Percentiles rank a stretch among this genome's conserved stretches.
Evolutionary conservation across 1,139 yeast genomes (phyloP).

Genomic region (Hansenula anomala): DNA sequence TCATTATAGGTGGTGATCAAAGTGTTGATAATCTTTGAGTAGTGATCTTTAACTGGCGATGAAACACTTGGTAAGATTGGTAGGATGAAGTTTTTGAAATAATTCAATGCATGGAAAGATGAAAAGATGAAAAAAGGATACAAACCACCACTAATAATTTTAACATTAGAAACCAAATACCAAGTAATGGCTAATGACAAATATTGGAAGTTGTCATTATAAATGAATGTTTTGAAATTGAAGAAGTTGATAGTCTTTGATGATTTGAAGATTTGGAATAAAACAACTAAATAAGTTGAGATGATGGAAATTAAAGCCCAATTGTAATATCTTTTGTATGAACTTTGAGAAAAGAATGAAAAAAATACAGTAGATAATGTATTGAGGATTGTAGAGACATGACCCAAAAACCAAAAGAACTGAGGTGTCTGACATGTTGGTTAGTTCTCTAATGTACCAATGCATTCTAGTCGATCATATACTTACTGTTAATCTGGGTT

Average conservation of each 20-base stretch:
- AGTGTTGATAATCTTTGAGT: constrained; percentile 40
- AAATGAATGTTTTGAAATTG: constrained; percentile 26
- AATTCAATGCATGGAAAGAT: constrained; percentile 66
- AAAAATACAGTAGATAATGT: constrained; percentile 51
- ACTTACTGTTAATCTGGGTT: constrained; percentile 11
- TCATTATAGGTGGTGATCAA: constrained; percentile 66
- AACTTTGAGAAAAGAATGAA: constrained; percentile 26
- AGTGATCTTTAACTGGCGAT: constrained; percentile 26
- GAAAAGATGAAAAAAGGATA: constrained; percentile 66
- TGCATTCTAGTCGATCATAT: no score
- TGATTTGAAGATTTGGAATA: constrained; percentile 34
- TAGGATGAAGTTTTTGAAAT: constrained; percentile 59
- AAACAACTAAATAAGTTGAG: constrained; percentile 71
- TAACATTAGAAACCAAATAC: constrained; percentile 44
- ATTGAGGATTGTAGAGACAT: constrained; percentile 57
- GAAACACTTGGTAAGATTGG: constrained; percentile 49
- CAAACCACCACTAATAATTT: constrained; percentile 41
- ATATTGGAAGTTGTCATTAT: constrained; percentile 64
- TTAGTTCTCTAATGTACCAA: no score
- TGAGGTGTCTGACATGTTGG: constrained; percentile 32
- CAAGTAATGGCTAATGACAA: constrained; percentile 52
- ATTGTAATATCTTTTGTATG: constrained; percentile 31
- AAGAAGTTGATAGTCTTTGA: constrained; percentile 25
- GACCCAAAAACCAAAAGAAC: constrained; percentile 50
- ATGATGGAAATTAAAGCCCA: constrained; percentile 60